phyloP scores from a whole-genome alignment of 371 early-diverging fungal species.

The Capillidium rhysosporum region DNA sequence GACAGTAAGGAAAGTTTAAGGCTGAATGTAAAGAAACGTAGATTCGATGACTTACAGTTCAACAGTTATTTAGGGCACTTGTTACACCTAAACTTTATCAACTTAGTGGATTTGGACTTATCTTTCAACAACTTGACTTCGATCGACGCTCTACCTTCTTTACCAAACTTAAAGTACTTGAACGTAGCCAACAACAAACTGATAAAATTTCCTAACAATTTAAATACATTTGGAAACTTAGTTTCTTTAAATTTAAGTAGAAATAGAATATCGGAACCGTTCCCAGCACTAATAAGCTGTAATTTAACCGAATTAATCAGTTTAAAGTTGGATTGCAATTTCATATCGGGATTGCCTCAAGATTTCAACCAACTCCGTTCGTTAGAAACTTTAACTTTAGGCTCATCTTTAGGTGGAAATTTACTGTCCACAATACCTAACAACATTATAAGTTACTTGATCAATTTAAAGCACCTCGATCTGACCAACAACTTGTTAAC shows the following conservation, averaged over 20 bases:
- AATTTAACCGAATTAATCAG: constrained; percentile 21
- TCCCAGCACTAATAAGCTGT: constrained; percentile 21
- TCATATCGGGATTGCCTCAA: constrained; percentile 21
- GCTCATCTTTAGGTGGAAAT: constrained; percentile 37
- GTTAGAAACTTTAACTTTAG: constrained; percentile 30
- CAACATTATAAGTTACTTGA: constrained; percentile 20
- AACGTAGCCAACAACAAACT: not conserved
- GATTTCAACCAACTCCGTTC: constrained; percentile 14
- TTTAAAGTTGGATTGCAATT: constrained; percentile 26
- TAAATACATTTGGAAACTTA: constrained; percentile 20
- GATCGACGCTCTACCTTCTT: too few relatives aligned
- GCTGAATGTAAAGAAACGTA: too few relatives aligned
- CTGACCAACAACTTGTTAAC: constrained; percentile 27
- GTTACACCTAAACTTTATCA: too few relatives aligned
- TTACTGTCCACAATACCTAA: constrained; percentile 21
- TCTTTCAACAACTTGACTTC: too few relatives aligned
- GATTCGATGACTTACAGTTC: too few relatives aligned
- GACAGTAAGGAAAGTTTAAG: too few relatives aligned
- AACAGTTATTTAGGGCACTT: too few relatives aligned
- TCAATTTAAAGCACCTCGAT: constrained; percentile 23
- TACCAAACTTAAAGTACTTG: not conserved
- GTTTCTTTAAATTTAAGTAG: constrained; percentile 30
- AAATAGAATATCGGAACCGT: constrained; percentile 19
- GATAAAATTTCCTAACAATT: constrained; percentile 18
- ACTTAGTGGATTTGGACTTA: too few relatives aligned